Conservation (phyloP, 2,329 filamentous ascomycete genomes). For the Aspergillus transmontanensis region DNA sequence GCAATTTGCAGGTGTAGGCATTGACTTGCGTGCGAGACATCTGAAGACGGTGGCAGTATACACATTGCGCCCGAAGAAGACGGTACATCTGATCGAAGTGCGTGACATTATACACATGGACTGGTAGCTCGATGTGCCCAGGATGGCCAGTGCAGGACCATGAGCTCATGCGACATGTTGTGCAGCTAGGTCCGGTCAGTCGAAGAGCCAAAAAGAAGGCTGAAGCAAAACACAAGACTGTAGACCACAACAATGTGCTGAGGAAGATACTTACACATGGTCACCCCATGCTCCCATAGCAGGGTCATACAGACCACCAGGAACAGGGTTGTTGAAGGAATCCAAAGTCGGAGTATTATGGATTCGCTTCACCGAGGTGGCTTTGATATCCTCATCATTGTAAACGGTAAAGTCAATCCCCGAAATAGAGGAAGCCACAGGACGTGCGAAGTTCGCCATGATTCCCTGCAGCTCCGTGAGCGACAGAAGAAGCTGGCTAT, state of each 20-base stretch:
- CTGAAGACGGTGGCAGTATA: slow-evolving; percentile 86
- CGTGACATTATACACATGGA: slow-evolving; percentile 92
- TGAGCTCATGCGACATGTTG: slow-evolving; percentile 85
- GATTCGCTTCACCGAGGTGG: slow-evolving; percentile 90
- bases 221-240: slow-evolving; percentile 12
- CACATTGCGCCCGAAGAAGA: slow-evolving; percentile 82
- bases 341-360: slow-evolving; percentile 95
- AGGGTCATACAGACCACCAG: slow-evolving; percentile 88
- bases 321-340: slow-evolving; percentile 82
- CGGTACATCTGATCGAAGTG: slow-evolving; percentile 92
- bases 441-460: slow-evolving; percentile 63
- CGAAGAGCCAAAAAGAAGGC: slow-evolving; percentile 5
- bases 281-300: slow-evolving; percentile 90
- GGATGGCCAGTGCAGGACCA: slow-evolving; percentile 86
- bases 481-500: slow-evolving; percentile 36
- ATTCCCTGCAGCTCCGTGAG: slow-evolving; percentile 37
- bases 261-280: slow-evolving; percentile 63
- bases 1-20: slow-evolving; percentile 79
- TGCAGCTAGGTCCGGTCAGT: slow-evolving; percentile 63
- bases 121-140: slow-evolving; percentile 92
- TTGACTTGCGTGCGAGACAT: slow-evolving; percentile 76
- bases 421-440: slow-evolving; percentile 79
- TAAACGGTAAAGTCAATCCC: slow-evolving; percentile 90
- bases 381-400: slow-evolving; percentile 77
- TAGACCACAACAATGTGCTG: slow-evolving; percentile 6